A percentile compares a stretch with the other conserved stretches of the same genome.
Evolutionary conservation across 75 land plant genomes (phyloP).

Genomic region (Sequoia sempervirens): DNA sequence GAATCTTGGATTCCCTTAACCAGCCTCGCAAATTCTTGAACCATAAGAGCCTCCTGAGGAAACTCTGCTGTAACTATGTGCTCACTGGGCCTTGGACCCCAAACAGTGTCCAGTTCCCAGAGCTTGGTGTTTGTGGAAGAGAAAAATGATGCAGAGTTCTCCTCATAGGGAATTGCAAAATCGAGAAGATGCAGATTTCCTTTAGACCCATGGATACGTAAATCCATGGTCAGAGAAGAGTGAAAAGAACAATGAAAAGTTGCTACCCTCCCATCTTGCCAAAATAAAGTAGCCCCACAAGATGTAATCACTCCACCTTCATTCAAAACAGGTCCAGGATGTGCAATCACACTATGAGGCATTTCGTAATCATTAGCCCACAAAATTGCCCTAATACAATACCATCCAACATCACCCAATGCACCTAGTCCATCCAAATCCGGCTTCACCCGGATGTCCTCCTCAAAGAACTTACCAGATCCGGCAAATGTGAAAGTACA

Average conservation of each 20-base stretch:
- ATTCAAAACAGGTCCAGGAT: conserved; percentile 39
- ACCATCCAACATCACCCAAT: conserved; percentile 88
- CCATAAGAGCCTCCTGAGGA: conserved; percentile 58
- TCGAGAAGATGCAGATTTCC: conserved; percentile 8
- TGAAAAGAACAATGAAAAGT: conserved; percentile 71
- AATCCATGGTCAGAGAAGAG: conserved; percentile 51
- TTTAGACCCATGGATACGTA: conserved; percentile 33
- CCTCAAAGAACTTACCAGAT: conserved; percentile 36
- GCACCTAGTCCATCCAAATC: conserved; percentile 78
- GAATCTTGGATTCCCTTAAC: no score
- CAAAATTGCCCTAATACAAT: conserved; percentile 65
- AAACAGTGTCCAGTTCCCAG: conserved; percentile 32
- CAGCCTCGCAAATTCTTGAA: conserved; percentile 49
- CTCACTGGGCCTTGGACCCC: conserved; percentile 26
- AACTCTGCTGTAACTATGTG: background rate
- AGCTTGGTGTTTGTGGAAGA: conserved; percentile 7
- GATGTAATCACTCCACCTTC: conserved; percentile 55
- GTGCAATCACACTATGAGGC: conserved; percentile 57
- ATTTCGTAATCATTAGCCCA: conserved; percentile 60
- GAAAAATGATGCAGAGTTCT: no score
- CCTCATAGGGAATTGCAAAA: no score
- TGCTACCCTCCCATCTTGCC: conserved; percentile 66
- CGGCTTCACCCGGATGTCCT: conserved; percentile 71
- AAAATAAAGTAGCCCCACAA: conserved; percentile 53
- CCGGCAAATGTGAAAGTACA: conserved; percentile 19